These are phyloP conservation scores for Coemansia sp. DNA, from an alignment of 192 early-diverging fungal genomes.

Conservation along the genomic window DNA sequence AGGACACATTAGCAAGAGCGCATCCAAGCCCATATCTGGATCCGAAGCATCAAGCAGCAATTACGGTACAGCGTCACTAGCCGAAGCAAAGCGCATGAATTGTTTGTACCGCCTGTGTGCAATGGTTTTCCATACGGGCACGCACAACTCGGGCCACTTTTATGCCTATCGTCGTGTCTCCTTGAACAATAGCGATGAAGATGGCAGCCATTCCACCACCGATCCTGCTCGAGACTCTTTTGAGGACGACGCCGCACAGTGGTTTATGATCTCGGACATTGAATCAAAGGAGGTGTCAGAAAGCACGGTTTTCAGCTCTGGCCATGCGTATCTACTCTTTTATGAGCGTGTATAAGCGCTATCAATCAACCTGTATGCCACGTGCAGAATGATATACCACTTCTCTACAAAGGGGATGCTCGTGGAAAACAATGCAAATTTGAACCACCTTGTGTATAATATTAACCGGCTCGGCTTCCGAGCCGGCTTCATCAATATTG, in stretches of 20 bases:
- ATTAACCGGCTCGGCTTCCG: too few relatives aligned
- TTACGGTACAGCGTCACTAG: slow-evolving; percentile 7
- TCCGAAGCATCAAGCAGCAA: slow-evolving; percentile 4
- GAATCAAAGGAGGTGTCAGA: slow-evolving; percentile 45
- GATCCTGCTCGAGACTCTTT: not conserved
- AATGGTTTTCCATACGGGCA: slow-evolving; percentile 82
- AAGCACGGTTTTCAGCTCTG: slow-evolving; percentile 46
- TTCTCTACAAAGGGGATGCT: too few relatives aligned
- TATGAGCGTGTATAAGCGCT: slow-evolving; percentile 40
- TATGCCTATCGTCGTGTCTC: slow-evolving; percentile 73
- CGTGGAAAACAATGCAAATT: too few relatives aligned
- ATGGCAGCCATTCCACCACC: not conserved
- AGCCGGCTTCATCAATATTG: not conserved
- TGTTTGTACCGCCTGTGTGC: slow-evolving; percentile 71
- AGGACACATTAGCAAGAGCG: slow-evolving; percentile 60
- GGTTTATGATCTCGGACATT: slow-evolving; percentile 70
- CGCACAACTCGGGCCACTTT: slow-evolving; percentile 90
- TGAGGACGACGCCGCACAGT: slow-evolving; percentile 23
- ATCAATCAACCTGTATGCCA: too few relatives aligned
- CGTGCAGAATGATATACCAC: too few relatives aligned
- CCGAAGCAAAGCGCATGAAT: slow-evolving; percentile 26
- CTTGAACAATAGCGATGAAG: not conserved
- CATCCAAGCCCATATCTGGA: slow-evolving; percentile 53
- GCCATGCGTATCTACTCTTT: slow-evolving; percentile 55
- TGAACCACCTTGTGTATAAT: too few relatives aligned